phyloP scores from a whole-genome alignment of 1,284 basidiomycete species.

The Moesziomyces sp. region DNA sequence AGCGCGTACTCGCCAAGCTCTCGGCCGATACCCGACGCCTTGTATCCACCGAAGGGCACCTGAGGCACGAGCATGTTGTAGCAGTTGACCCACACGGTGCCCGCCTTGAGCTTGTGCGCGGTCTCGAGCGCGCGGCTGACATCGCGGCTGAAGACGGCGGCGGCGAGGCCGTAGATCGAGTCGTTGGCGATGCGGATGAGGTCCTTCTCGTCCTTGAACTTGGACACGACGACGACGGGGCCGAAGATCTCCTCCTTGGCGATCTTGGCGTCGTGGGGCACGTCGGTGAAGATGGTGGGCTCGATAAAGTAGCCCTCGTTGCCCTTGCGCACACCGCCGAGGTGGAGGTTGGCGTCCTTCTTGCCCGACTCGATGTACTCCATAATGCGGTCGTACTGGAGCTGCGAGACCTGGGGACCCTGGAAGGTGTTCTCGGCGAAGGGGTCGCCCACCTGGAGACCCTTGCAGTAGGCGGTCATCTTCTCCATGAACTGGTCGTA shows the following conservation, averaged over 20 bases:
- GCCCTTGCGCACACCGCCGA: constrained; percentile 77
- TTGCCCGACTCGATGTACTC: constrained; percentile 87
- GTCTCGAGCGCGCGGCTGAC: constrained; percentile 79
- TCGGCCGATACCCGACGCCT: constrained; percentile 62
- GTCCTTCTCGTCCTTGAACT: constrained; percentile 71
- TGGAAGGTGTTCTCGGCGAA: constrained; percentile 79
- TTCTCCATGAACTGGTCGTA: constrained; percentile 76
- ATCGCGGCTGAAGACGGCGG: constrained; percentile 85
- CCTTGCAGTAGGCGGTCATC: constrained; percentile 72
- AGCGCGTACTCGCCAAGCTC: constrained; percentile 66
- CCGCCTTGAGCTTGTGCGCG: constrained; percentile 82
- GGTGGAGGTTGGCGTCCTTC: constrained; percentile 77
- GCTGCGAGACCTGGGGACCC: constrained; percentile 83
- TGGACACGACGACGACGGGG: constrained; percentile 75
- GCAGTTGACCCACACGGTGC: constrained; percentile 82
- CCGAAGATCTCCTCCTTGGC: constrained; percentile 82
- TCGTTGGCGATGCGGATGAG: constrained; percentile 83
- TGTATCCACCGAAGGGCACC: constrained; percentile 55
- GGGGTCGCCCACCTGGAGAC: constrained; percentile 80
- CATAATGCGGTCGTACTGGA: constrained; percentile 90
- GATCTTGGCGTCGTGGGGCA: constrained; percentile 74
- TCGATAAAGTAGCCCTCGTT: constrained; percentile 73
- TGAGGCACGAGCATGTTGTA: constrained; percentile 55
- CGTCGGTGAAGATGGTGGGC: constrained; percentile 73
- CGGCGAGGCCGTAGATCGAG: constrained; percentile 83